Base-by-base conservation (phyloP, 345 rosid genomes). In the Trapa bicornis region DNA sequence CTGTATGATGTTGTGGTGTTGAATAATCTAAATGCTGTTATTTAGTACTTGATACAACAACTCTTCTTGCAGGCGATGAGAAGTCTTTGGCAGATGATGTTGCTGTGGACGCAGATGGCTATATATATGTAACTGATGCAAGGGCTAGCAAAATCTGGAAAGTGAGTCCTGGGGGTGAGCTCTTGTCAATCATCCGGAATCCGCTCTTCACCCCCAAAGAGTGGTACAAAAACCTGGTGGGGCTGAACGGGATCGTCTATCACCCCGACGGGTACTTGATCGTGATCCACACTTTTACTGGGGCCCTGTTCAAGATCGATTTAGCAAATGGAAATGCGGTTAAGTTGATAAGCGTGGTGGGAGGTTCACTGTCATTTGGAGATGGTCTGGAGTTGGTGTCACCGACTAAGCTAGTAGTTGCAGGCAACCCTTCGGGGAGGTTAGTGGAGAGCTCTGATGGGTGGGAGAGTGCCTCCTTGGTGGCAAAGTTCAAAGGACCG, bases 11-110 rank as follows among this genome's bases (percentile, higher is more conserved):
- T 22, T 22, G 29, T 22, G 29, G 29, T 22, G 29, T 22, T 22
- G 29, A 22, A 22, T 22, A 22, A 22, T 22, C 29, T 22, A 4
- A 3, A 8, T 42, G 45, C 15, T 47, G 6, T 48, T 17, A 67
- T 11, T 13, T 22, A 22, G 17, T 22, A 16, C 17, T 36, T 5
- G 16, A 36, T 53, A 13, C 16, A 15, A 67, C 29, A 22, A 22
- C 29, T 22, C 29, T 61, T 13, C 15, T 38, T 71, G 81, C 58
- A 83, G 92, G 78, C 33, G 74, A 84, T 52, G 96, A 78, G 78
- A 93, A 82, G 71, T 65, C 92, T 29, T 82, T 83, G 17, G 98
- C 97, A 15, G 93, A 93, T 35, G 98, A 93, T 70, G 93, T 89
- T 5, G 92, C 88, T 0, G 76, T 89, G 0, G 97, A 93, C 52